These are phyloP conservation scores for Hypoxylon crocopeplum DNA, from an alignment of 495 filamentous ascomycete genomes.

Conservation along the genomic window DNA sequence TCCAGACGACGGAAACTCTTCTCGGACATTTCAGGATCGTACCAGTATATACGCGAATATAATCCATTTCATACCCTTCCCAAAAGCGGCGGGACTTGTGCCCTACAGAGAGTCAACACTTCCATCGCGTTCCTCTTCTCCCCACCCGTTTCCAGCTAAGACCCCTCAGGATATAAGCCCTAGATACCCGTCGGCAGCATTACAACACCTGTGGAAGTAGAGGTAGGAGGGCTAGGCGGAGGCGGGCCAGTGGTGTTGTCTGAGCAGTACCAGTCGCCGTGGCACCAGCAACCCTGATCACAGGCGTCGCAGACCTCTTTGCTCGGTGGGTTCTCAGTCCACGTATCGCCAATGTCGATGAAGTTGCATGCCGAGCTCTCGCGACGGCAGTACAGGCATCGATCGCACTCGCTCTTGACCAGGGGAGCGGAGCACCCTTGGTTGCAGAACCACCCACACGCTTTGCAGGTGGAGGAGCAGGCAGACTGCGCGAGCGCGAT, in stretches of 20 bases:
- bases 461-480: too few species aligned
- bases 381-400: slow-evolving; percentile 37
- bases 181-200: not conserved
- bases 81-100: too few species aligned
- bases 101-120: too few species aligned
- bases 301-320: slow-evolving; percentile 25
- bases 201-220: not conserved
- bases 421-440: slow-evolving; percentile 6
- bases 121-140: too few species aligned
- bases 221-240: slow-evolving; percentile 12
- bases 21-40: too few species aligned
- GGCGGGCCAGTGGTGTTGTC: slow-evolving; percentile 14
- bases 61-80: too few species aligned
- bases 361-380: slow-evolving; percentile 34
- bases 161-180: too few species aligned
- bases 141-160: too few species aligned
- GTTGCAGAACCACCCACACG: too few species aligned
- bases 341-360: slow-evolving; percentile 10
- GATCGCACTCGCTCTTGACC: slow-evolving; percentile 9
- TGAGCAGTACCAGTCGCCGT: slow-evolving; percentile 31
- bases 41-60: too few species aligned
- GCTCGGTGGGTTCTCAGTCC: slow-evolving; percentile 24
- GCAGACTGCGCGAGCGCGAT: too few species aligned
- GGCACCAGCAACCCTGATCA: slow-evolving; percentile 22
- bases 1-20: too few species aligned